Evolutionary conservation across 176 grass and related monocot species (phyloP).

Genomic region (Chloris gayana): DNA sequence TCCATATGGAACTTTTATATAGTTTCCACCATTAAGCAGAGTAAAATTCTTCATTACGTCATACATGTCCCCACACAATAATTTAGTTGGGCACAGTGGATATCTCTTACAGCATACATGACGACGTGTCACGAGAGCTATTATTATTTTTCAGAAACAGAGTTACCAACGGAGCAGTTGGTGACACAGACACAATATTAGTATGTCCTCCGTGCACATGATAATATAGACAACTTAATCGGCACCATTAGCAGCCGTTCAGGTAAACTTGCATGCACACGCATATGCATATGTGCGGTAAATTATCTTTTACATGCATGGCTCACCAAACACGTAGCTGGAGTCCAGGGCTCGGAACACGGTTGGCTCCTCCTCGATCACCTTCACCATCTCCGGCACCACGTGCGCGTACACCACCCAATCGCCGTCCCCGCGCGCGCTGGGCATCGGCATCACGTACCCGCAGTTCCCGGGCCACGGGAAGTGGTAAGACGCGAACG

Average conservation of each 20-base stretch:
- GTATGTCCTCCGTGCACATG: background rate
- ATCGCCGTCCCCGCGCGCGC: slow-evolving; percentile 45
- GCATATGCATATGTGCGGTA: background rate
- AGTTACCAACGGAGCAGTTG: too few relatives aligned
- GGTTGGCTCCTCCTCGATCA: slow-evolving; percentile 57
- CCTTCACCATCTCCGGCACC: slow-evolving; percentile 30
- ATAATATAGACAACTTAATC: background rate
- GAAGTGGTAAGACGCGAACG: slow-evolving; percentile 76
- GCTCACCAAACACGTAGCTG: slow-evolving; percentile 44
- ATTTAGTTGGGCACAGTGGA: too few relatives aligned
- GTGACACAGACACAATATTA: too few relatives aligned
- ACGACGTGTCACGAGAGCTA: too few relatives aligned
- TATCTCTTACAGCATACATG: too few relatives aligned
- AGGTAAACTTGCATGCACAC: background rate
- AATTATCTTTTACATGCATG: too few relatives aligned
- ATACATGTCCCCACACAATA: too few relatives aligned
- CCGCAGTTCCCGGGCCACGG: slow-evolving; percentile 44
- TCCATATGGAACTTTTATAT: background rate
- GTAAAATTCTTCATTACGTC: background rate
- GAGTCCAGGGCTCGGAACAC: slow-evolving; percentile 44
- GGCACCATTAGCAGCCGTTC: background rate
- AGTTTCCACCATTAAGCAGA: too few relatives aligned
- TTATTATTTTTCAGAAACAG: too few relatives aligned
- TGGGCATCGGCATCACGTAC: slow-evolving; percentile 83
- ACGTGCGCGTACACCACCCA: slow-evolving; percentile 77